A percentile compares a stretch with the other conserved stretches of the same genome.
Conservation (phyloP, 352 stramenopile species). For the Phytophthora boehmeriae region DNA sequence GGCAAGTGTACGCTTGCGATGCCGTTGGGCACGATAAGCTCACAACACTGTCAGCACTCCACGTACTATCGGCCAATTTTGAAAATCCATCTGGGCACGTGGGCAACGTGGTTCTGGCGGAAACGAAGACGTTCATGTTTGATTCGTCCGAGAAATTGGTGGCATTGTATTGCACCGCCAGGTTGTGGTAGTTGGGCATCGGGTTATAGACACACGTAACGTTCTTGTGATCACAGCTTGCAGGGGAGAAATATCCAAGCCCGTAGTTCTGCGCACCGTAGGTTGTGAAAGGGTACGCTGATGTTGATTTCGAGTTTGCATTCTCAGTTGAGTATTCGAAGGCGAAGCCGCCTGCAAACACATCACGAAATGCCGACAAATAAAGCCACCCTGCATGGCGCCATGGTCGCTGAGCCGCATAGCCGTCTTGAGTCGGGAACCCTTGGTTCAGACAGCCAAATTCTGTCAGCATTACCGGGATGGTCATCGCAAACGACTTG, state of each 20-base stretch:
- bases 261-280: slow-evolving; percentile 87
- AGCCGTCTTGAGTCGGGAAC: slow-evolving; percentile 63
- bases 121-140: slow-evolving; percentile 34
- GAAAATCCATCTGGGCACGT: slow-evolving; percentile 37
- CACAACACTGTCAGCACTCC: slow-evolving; percentile 30
- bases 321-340: slow-evolving; percentile 88
- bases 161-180: slow-evolving; percentile 61
- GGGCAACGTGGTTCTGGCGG: slow-evolving; percentile 29
- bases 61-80: slow-evolving; percentile 27
- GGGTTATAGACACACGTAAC: slow-evolving; percentile 65
- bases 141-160: slow-evolving; percentile 39
- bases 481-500: slow-evolving; percentile 53
- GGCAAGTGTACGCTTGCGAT: slow-evolving; percentile 40
- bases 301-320: slow-evolving; percentile 56
- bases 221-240: slow-evolving; percentile 64
- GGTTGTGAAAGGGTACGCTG: slow-evolving; percentile 72
- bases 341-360: slow-evolving; percentile 74
- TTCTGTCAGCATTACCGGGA: slow-evolving; percentile 84
- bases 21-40: slow-evolving; percentile 30
- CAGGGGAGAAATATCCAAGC: slow-evolving; percentile 83
- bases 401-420: slow-evolving; percentile 72
- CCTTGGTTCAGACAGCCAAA: slow-evolving; percentile 76
- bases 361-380: slow-evolving; percentile 43
- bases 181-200: slow-evolving; percentile 82
- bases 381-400: slow-evolving; percentile 66